Base-by-base conservation (phyloP, 768 basidiomycete species). In the Leccinum broughii region DNA sequence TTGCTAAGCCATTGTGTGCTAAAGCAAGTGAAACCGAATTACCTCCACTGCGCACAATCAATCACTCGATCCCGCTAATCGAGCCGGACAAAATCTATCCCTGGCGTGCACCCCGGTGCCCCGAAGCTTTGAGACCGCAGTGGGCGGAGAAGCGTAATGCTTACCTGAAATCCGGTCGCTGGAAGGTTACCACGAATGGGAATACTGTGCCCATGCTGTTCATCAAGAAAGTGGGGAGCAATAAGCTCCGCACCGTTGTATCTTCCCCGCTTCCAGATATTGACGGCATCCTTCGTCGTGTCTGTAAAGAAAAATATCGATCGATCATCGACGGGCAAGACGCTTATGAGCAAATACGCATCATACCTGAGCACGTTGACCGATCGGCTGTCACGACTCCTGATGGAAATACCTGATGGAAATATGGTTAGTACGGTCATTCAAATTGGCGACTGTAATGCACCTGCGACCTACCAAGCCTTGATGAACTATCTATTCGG, bases 381-480 rank as follows among this genome's bases (percentile, higher is more conserved):
- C 72, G 76, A 1, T 76, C 73, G 0, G 72, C 76, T 0, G 78
- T 83, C 1, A 66, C 76, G 0, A 82, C 76, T 0, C 24, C 24
- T 24, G 24, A 24, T 24, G 24, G 22, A 24, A 24, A 24, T 24
- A 24, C 66, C 72, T 0, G 66, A 68, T 34, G 79, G 82, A 0
- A 78, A 76, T 1, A 78, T 76, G 59, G 32, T 77, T 1, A 79
- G 78, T 26, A 57, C 28, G 0, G 46, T 57, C 0, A 61, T 61
- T 1, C 3, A 59, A 9, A 58, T 61, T 6, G 39, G 63, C 0
- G 57, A 76, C 77, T 1, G 76, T 79, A 73, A 82, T 78, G 57
- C 76, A 0, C 80, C 77, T 0, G 68, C 77, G 0, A 83, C 80
- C 0, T 84, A 80, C 57, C 82, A 84, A 7, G 63, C 58, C 0